Evolutionary conservation across 2,329 filamentous ascomycete species (phyloP), one percentile per base, ranked within the genome.

Genomic region (Coniochaeta sp.): DNA sequence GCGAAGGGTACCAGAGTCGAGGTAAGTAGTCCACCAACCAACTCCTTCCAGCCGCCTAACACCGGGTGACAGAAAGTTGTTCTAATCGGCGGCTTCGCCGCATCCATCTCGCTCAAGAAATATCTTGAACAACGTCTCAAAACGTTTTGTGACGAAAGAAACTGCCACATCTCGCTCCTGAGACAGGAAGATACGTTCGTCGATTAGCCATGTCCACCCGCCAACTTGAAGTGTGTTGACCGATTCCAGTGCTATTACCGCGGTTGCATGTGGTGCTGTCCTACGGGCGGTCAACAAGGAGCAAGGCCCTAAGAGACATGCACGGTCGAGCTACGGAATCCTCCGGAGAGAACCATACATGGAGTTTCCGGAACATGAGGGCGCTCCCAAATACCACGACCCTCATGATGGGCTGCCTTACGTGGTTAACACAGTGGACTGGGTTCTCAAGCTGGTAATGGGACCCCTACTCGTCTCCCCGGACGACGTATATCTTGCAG

Each of bases 61-160:
- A 18, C 14, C 4, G 18, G 20, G 4, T 53, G 57, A 22, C 52
- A 63, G 58, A 65, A 61, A 57, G 60, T 66, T 10, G 53, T 66
- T 33, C 54, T 67, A 3, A 63, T 65, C 35, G 64, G 63, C 26
- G 64, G 63, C 14, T 67, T 67, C 55, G 63, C 60, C 2, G 56
- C 58, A 13, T 65, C 61, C 13, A 55, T 55, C 4, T 60, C 61
- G n/a, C 54, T 66, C 14, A 30, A 55, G 48, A 52, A 56, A 31
- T 56, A 61, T 48, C 45, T 65, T n/a, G 18, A 50, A 48, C 30
- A 52, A 13, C 53, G 47, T 20, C 57, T 58, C 42, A 18, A 32
- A 33, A 38, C 3, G 3, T 53, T 51, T 18, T 52, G 50, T 32
- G 26, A 10, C 7, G 9, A 32, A 24, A 52, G 31, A 31, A 51